phyloP scores from a whole-genome alignment of 257 asterid species.

The Gynochthodes officinalis region DNA sequence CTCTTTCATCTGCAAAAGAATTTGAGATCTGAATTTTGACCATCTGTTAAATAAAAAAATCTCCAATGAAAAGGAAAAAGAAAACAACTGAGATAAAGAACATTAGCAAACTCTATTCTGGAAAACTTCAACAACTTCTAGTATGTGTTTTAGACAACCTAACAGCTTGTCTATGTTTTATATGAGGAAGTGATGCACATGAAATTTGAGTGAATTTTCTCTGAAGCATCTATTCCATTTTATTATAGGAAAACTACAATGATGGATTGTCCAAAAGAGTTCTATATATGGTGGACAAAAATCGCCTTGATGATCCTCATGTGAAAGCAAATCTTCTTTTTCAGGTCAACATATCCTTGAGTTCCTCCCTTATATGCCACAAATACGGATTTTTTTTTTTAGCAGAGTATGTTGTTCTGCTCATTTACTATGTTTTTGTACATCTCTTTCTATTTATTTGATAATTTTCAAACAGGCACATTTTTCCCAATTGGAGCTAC shows the following conservation, averaged over 20 bases:
- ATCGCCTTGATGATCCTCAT: slow-evolving; percentile 93
- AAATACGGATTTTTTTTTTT: not conserved
- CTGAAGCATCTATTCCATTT: slow-evolving; percentile 2
- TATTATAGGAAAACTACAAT: slow-evolving; percentile 67
- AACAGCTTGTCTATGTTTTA: not conserved
- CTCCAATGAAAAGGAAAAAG: not conserved
- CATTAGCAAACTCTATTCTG: not conserved
- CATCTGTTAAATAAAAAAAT: not conserved
- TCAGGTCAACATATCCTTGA: slow-evolving; percentile 54
- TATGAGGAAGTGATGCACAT: not conserved
- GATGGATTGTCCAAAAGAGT: slow-evolving; percentile 71
- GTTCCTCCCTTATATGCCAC: slow-evolving; percentile 1
- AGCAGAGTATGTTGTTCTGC: not conserved
- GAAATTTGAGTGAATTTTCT: not conserved
- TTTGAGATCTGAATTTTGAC: not conserved
- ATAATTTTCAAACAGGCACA: slow-evolving; percentile 64
- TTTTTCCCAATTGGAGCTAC: slow-evolving; percentile 77
- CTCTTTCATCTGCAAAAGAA: not conserved
- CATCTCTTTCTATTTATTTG: not conserved
- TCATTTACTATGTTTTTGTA: not conserved
- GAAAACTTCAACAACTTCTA: not conserved
- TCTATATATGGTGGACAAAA: slow-evolving; percentile 69
- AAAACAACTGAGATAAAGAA: not conserved
- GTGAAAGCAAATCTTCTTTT: slow-evolving; percentile 94
- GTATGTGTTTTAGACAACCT: not conserved